Percentiles rank a stretch among this genome's conserved stretches.
Conservation (phyloP, 441 rosid genomes). For the Macaranga tanarius region DNA sequence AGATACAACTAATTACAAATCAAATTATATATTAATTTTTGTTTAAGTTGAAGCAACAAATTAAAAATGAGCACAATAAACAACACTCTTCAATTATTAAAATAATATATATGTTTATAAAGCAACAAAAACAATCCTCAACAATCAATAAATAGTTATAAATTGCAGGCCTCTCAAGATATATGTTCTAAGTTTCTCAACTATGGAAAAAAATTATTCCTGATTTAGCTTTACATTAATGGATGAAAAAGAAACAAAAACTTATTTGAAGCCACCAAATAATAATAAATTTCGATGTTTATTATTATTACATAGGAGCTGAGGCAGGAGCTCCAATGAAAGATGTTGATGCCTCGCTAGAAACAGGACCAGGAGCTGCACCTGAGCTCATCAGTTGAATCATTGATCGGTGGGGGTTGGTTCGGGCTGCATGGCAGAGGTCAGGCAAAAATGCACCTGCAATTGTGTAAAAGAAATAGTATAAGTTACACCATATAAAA, state of each 20-base stretch:
- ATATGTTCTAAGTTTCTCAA: background rate
- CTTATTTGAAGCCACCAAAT: background rate
- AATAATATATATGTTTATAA: too few species aligned
- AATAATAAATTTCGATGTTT: background rate
- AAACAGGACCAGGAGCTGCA: constrained; percentile 41
- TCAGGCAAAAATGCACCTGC: constrained; percentile 90
- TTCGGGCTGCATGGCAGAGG: constrained; percentile 54
- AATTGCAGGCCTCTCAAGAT: too few species aligned
- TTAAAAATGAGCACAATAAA: too few species aligned
- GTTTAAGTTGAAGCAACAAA: too few species aligned
- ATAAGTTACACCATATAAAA: background rate
- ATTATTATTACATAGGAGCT: constrained; percentile 16
- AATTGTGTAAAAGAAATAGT: background rate
- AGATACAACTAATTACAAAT: too few species aligned
- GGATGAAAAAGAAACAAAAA: background rate
- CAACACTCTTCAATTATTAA: too few species aligned
- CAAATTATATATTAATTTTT: too few species aligned
- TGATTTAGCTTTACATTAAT: constrained; percentile 3
- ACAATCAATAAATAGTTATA: background rate
- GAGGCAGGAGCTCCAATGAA: background rate
- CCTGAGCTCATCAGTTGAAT: constrained; percentile 65
- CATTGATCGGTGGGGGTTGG: constrained; percentile 73
- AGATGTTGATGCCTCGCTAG: background rate
- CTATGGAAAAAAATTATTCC: background rate
- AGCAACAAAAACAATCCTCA: background rate